Evolutionary conservation across 2,329 filamentous ascomycete genomes (phyloP), one percentile per base, ranked within the genome.

Genomic region (Ceratocystis papillata): DNA sequence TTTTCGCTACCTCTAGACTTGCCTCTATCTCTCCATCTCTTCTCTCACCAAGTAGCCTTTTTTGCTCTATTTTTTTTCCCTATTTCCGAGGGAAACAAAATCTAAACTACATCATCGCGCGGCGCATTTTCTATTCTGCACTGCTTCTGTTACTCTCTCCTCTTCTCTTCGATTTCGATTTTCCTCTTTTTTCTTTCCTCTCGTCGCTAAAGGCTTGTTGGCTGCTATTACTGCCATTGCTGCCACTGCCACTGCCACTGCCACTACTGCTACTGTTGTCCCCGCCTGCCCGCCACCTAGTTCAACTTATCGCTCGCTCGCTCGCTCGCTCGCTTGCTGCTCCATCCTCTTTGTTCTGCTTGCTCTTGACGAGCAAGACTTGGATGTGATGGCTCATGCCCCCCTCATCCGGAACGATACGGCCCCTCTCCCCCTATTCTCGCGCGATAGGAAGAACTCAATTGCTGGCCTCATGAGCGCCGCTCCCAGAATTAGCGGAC

Each of bases 331-430:
- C 33, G 55, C 28, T 59, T 7, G 12, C 17, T 25, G 8, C 50
- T 17, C 53, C 28, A 25, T 6, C n/a, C 46, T 28, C 20, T 48
- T 30, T 37, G 55, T n/a, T 37, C 41, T 45, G 57, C 67, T 66
- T 66, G 63, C 61, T 68, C 64, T 50, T 46, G 46, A 50, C 25
- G 67, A 68, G 62, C 62, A 62, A 65, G 67, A 67, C 22, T 63
- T 68, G 69, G 67, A 71, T 69, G 66, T 68, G 62, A 84, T 84
- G 82, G 81, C 82, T 75, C 79, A 83, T 79, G 81, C 81, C 76
- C 79, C 82, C 71, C 76, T 84, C 70, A 73, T 83, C 71, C 79
- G 82, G 80, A 83, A 79, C 72, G 82, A 82, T 72, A 84, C 81
- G 72, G 77, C 80, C 71, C 80, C 82, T 72, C 76, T 79, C 73